These are phyloP conservation scores for Hyaloscypha hepaticicola DNA, from an alignment of 495 filamentous ascomycete genomes.

Conservation along the genomic window DNA sequence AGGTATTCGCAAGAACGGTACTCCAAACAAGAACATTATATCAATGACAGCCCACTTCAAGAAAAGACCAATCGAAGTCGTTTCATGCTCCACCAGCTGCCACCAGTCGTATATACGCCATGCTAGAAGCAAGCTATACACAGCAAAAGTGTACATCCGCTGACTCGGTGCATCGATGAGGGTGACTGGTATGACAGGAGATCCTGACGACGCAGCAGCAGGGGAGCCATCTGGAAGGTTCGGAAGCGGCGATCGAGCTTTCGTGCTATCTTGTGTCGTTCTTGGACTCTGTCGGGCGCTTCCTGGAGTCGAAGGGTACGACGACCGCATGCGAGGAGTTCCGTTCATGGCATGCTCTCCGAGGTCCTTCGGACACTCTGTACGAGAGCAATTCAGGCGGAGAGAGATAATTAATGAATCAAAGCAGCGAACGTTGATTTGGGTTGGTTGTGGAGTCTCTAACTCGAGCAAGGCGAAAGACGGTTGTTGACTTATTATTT, in stretches of 20 bases:
- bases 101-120: slow-evolving; percentile 87
- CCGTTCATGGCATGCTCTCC: slow-evolving; percentile 64
- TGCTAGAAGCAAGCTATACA: slow-evolving; percentile 69
- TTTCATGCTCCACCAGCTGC: slow-evolving; percentile 67
- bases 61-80: slow-evolving; percentile 81
- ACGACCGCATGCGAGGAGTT: slow-evolving; percentile 71
- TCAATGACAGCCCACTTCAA: slow-evolving; percentile 91
- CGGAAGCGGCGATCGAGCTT: slow-evolving; percentile 23
- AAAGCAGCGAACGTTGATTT: not conserved
- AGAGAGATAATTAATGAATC: not conserved
- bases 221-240: slow-evolving; percentile 22
- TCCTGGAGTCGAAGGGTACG: slow-evolving; percentile 65
- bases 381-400: not conserved
- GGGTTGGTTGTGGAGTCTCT: not conserved
- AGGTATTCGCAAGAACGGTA: slow-evolving; percentile 84
- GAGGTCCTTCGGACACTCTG: slow-evolving; percentile 9
- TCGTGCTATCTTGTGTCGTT: not conserved
- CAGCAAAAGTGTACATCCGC: slow-evolving; percentile 74
- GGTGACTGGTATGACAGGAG: slow-evolving; percentile 70
- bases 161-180: slow-evolving; percentile 86
- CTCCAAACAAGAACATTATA: slow-evolving; percentile 74
- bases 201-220: slow-evolving; percentile 28
- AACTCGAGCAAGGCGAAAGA: not conserved
- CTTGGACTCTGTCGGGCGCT: slow-evolving; percentile 30
- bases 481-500: not conserved